Percentiles rank a stretch among this genome's conserved stretches.
These are phyloP conservation scores for Botrytis galanthina DNA, from an alignment of 2,329 filamentous ascomycete genomes.

Conservation along the genomic window DNA sequence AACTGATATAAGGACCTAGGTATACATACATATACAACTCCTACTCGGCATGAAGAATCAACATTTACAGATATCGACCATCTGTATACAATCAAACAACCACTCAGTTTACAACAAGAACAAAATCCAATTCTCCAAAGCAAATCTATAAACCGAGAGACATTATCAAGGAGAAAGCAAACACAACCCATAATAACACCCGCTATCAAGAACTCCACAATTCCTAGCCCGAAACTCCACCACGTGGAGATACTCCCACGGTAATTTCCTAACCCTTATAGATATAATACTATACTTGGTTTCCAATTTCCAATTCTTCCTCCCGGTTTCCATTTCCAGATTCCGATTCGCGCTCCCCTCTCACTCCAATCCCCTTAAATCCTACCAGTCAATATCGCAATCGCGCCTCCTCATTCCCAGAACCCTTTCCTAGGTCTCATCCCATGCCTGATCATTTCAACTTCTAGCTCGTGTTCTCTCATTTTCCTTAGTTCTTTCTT, in stretches of 20 bases:
- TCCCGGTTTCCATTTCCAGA: not conserved
- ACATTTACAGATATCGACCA: not conserved
- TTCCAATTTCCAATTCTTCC: not conserved
- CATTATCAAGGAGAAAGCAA: not conserved
- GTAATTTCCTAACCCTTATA: not conserved
- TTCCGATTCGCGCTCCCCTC: too few species aligned
- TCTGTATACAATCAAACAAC: not conserved
- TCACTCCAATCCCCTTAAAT: not conserved
- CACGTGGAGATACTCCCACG: not conserved
- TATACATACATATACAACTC: too few species aligned
- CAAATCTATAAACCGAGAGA: not conserved
- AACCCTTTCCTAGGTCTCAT: too few species aligned
- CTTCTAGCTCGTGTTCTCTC: not conserved
- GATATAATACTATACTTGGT: too few species aligned
- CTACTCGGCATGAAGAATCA: not conserved
- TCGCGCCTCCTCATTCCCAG: too few species aligned
- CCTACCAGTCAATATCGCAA: not conserved
- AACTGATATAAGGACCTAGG: too few species aligned
- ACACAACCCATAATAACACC: not conserved
- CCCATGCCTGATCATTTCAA: fast-evolving
- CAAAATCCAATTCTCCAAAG: not conserved
- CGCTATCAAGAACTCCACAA: not conserved
- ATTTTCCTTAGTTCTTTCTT: not conserved
- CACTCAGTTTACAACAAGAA: not conserved
- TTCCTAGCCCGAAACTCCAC: not conserved